Evolutionary conservation across 2,329 filamentous ascomycete genomes (phyloP).

Genomic region (Tolypocladium ophioglossoides): DNA sequence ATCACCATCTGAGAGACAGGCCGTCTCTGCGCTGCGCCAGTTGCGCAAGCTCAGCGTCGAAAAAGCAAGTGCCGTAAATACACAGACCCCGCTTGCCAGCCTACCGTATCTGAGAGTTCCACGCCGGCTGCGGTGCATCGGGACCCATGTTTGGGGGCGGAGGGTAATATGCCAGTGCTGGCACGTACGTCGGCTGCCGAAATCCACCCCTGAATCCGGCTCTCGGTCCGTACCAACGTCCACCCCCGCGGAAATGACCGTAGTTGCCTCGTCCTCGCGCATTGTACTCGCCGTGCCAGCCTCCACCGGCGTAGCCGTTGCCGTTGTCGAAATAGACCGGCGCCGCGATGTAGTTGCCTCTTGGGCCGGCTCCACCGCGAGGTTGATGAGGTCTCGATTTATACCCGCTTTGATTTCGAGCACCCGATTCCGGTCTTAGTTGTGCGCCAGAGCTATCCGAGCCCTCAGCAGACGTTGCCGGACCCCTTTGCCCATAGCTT

Average conservation of each 20-base stretch:
- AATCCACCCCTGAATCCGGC: not conserved
- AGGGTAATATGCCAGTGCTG: not conserved
- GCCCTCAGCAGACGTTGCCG: not conserved
- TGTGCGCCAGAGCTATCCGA: not conserved
- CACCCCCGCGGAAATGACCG: constrained; percentile 1
- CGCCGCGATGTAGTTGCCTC: constrained; percentile 1
- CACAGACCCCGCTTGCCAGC: too few species aligned
- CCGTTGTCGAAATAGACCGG: not conserved
- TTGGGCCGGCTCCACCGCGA: not conserved
- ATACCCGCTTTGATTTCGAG: not conserved
- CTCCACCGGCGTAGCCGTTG: not conserved
- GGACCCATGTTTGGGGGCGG: not conserved
- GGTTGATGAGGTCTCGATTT: not conserved
- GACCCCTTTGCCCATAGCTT: not conserved
- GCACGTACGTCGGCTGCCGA: not conserved
- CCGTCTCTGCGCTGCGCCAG: not conserved
- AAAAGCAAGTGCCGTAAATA: not conserved
- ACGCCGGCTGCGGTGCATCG: not conserved
- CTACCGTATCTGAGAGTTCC: too few species aligned
- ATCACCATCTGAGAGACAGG: not conserved
- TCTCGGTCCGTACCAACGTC: constrained; percentile 1
- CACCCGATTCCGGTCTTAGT: not conserved
- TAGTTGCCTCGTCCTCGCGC: constrained; percentile 11
- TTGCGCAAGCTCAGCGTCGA: not conserved
- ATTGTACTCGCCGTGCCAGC: constrained; percentile 2